Evolutionary conservation across 169 alveolate species (phyloP), one percentile per base, ranked within the genome.

Genomic region (Eimeria necatrix): DNA sequence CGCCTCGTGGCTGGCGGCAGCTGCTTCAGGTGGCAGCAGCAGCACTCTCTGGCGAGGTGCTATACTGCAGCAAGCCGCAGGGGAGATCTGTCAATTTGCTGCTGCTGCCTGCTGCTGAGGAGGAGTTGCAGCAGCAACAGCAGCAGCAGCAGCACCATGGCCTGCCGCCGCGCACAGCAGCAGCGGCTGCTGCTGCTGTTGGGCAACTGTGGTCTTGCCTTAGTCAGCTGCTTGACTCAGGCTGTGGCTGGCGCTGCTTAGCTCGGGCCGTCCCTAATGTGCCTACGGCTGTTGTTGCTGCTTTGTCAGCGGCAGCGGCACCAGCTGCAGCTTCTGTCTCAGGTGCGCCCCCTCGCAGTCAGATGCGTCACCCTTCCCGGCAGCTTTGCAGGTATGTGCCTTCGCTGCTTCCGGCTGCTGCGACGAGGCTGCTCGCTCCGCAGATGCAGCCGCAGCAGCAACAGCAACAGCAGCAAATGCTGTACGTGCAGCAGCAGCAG

Each of bases 1-100:
- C 84, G 16, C 84, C 84, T 22, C 16, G 14, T 7, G 84, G 84
- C 49, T 73, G 84, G 84, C 53, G 84, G 16, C 22, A 16, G 84
- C 84, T 73, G 49, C 53, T 73, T 60, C 93, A 85, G 93, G 83
- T 24, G 20, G 61, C 81, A 20, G 92, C 92, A 20, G 74, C 74
- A 59, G 81, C 71, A 24, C 61, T 53, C 4, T 48, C 61, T 16
- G 51, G 10, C 6, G 48, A 61, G 60, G 59, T 73, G 8, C 53
- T 73, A 12, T 73, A 12, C 53, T 73, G 53, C 84, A 26, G 56
- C n/a, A 73, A 9, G 53, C 22, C 49, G 9, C 14, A 9, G n/a
- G 84, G 84, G 48, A 73, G 53, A 12, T 16, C 20, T 10, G 70
- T 18, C 60, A 0, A 59, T 14, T 32, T 59, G 60, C 93, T 59